Evolutionary conservation across 1,284 basidiomycete species (phyloP), one percentile per base, ranked within the genome.

Genomic region (Irpex sp.): DNA sequence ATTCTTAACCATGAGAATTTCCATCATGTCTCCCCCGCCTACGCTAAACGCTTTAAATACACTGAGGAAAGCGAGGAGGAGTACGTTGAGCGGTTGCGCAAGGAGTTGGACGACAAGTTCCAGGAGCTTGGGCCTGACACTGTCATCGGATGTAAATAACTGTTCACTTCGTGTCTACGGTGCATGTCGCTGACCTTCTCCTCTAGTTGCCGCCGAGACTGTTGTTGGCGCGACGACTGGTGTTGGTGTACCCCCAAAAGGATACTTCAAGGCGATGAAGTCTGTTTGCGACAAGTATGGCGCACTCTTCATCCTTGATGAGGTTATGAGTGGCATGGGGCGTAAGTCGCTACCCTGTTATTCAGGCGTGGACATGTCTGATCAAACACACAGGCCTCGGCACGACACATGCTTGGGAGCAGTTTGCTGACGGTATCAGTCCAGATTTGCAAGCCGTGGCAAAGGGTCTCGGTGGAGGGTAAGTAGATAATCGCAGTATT

Each of bases 251-350:
- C 86, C 92, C 7, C 92, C 91, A 1, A 89, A 88, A 69, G 92
- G 91, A 2, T 93, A 93, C 70, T 89, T 93, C 71, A 85, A 85
- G 73, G 91, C 90, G 3, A 92, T 95, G 85, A 92, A 92, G 70
- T 85, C 85, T 5, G 90, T 96, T n/a, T 94, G 93, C 70, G 85
- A 93, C 60, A 92, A 91, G 71, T 90, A 94, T 67, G 93, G 91
- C 4, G 91, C 90, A 1, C 76, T 96, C n/a, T 88, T 95, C 73
- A 91, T 94, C 55, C 82, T 94, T 51, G 93, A 96, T 71, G 93
- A 96, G 76, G 85, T 90, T 65, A 91, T 91, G 94, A 88, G 88
- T 70, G 93, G 93, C 37, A 93, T 94, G 88, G 93, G 92, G 52
- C 85, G 92, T 86, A 74, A 77, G 87, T 78, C 26, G 15, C 34